Base-by-base conservation (phyloP, 2,329 filamentous ascomycete genomes). In the Aspergillus chevalieri region DNA sequence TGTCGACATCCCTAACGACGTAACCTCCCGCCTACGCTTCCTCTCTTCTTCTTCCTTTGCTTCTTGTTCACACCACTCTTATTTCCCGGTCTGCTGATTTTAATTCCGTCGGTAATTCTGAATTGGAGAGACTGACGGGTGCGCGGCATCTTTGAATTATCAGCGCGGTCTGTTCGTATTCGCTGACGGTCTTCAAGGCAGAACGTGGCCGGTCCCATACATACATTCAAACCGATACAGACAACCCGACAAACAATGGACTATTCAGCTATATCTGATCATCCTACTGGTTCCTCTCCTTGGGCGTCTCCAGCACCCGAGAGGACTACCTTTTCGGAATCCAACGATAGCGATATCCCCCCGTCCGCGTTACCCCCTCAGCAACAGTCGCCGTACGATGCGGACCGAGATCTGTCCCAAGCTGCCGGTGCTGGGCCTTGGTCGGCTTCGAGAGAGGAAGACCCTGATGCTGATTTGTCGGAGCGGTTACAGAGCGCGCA, bases 301-400 rank as follows among this genome's bases (percentile, higher is more conserved):
- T 87, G 84, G 84, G 77, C 71, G 19, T 83, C 81, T 47, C 81
- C 80, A 50, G 75, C 66, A 74, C 57, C 77, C 67, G 65, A 78
- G 67, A 65, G 74, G 72, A 63, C 58, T 14, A 53, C 62, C 6
- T 71, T 70, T 55, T 52, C 65, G 49, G 51, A 66, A 50, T 59
- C 66, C 41, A 60, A 54, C 50, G 63, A 62, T 44, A 62, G 59
- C 51, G 69, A 73, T 43, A 65, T 68, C 46, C 68, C 72, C 45
- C 61, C 73, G 14, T 71, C 73, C 30, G 70, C 72, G 39, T 61
- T 71, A 56, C 63, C 71, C 44, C 61, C 65, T 43, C 66, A 66
- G 42, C 64, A 64, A 28, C 64, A 67, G 44, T 66, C 68, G 21
- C 58, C 65, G 10, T 68, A 67, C 51, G 56, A 60, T 46, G 48